Evolutionary conservation across 2,329 filamentous ascomycete genomes (phyloP).

Genomic region (Tetracladium maxilliforme): DNA sequence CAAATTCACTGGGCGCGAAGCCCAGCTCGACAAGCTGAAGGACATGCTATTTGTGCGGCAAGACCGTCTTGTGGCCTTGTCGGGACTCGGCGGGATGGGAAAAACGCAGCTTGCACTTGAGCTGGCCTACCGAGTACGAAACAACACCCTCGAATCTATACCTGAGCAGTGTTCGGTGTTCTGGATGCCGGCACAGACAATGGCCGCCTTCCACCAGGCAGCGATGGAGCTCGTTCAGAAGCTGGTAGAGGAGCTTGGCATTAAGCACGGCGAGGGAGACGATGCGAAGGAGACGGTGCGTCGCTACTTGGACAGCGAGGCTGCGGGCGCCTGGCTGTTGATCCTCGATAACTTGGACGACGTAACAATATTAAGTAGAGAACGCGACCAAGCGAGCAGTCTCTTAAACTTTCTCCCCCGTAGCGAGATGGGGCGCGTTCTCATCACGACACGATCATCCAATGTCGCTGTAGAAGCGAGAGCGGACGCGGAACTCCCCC

Average conservation of each 20-base stretch:
- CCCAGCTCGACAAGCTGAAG: slow-evolving; percentile 10
- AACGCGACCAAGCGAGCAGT: slow-evolving; percentile 4
- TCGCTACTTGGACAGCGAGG: slow-evolving; percentile 5
- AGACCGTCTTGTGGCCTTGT: slow-evolving; percentile 12
- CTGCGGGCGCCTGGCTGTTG: slow-evolving; percentile 19
- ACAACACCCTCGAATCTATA: too few relatives aligned
- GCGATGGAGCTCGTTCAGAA: slow-evolving; percentile 17
- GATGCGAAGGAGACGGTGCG: slow-evolving; percentile 4
- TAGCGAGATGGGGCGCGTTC: slow-evolving; percentile 14
- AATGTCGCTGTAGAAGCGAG: slow-evolving; percentile 14
- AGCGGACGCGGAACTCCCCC: slow-evolving; percentile 11
- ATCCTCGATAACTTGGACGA: slow-evolving; percentile 28
- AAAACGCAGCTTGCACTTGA: slow-evolving; percentile 24
- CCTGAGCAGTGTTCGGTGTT: slow-evolving; percentile 23
- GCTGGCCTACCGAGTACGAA: slow-evolving; percentile 20
- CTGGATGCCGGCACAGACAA: slow-evolving; percentile 24
- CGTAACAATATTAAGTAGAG: slow-evolving; percentile 9
- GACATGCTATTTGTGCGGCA: slow-evolving; percentile 10
- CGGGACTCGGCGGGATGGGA: slow-evolving; percentile 23
- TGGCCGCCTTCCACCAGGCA: slow-evolving; percentile 22
- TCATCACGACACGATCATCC: slow-evolving; percentile 22
- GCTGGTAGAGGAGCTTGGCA: too few relatives aligned
- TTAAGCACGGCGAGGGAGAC: slow-evolving; percentile 4
- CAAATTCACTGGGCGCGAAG: slow-evolving; percentile 11
- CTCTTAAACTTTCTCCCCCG: slow-evolving; percentile 17